Conservation (phyloP, 2,329 filamentous ascomycete species). For the Aureobasidium lini region DNA sequence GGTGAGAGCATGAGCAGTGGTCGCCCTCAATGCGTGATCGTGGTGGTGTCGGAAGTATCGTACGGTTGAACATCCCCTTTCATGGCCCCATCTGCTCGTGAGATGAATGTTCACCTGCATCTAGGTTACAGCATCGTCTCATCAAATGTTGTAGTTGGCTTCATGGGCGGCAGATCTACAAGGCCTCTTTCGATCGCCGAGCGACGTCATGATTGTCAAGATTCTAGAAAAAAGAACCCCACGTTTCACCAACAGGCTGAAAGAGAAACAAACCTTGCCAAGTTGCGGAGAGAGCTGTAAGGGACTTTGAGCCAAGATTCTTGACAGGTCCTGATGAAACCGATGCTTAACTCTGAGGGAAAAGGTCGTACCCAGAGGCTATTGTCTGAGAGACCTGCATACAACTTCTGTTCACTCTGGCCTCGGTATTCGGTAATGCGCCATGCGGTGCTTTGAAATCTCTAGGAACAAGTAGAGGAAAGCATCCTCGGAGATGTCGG, state of each 20-base stretch:
- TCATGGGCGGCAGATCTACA: background rate
- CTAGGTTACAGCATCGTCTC: background rate
- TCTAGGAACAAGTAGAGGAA: background rate
- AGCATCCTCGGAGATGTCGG: background rate
- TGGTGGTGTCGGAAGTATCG: too few relatives aligned
- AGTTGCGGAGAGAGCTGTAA: background rate
- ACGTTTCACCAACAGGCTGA: background rate
- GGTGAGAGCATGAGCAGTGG: too few relatives aligned
- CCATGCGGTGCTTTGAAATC: too few relatives aligned
- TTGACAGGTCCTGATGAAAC: background rate
- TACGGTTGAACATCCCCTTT: too few relatives aligned
- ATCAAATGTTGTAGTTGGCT: background rate
- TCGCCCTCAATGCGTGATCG: too few relatives aligned
- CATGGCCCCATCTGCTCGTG: too few relatives aligned
- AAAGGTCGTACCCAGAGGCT: too few relatives aligned
- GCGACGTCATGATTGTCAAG: background rate
- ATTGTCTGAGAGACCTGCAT: too few relatives aligned
- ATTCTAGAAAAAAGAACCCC: background rate
- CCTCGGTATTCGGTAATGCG: too few relatives aligned
- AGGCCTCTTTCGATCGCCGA: background rate
- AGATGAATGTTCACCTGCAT: background rate
- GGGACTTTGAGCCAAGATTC: background rate
- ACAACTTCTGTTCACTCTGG: too few relatives aligned
- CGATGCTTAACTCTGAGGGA: background rate
- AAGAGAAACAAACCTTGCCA: background rate